Conservation (phyloP, 2,329 filamentous ascomycete species). For the Truncatella angustata region DNA sequence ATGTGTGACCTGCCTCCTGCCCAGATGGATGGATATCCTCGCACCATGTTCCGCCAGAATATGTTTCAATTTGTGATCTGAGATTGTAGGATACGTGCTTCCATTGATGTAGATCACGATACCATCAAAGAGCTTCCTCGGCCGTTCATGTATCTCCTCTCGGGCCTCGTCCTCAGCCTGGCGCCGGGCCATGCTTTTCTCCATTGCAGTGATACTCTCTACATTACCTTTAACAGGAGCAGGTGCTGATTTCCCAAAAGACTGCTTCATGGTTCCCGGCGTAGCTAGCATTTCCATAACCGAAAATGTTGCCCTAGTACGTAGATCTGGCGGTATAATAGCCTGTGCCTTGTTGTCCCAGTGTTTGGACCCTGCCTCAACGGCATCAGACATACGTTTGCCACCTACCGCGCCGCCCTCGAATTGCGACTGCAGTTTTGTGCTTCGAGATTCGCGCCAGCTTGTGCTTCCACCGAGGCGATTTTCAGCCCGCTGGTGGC, state of each 20-base stretch:
- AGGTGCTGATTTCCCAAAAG: constrained; percentile 17
- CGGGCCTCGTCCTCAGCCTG: constrained; percentile 30
- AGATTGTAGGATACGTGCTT: constrained; percentile 76
- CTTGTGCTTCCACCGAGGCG: constrained; percentile 55
- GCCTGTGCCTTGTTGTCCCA: constrained; percentile 44
- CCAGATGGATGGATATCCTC: constrained; percentile 66
- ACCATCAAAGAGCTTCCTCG: constrained; percentile 61
- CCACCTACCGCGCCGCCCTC: constrained; percentile 55
- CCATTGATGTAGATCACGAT: constrained; percentile 85
- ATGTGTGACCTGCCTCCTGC: constrained; percentile 75
- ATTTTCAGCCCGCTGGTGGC: constrained; percentile 76
- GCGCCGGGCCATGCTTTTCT: constrained; percentile 22
- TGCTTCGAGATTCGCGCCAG: constrained; percentile 69
- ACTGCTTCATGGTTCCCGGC: constrained; percentile 40
- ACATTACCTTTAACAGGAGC: constrained; percentile 10
- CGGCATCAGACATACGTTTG: constrained; percentile 60
- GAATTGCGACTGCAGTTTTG: constrained; percentile 72
- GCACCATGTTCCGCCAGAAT: constrained; percentile 75
- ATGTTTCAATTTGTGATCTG: constrained; percentile 82
- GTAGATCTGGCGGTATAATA: constrained; percentile 42
- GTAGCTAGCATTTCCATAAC: constrained; percentile 54
- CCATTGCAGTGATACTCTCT: constrained; percentile 18
- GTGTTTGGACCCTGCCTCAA: constrained; percentile 61
- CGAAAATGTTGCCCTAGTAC: constrained; percentile 38
- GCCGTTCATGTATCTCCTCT: constrained; percentile 46